Evolutionary conservation across 2,329 filamentous ascomycete species (phyloP), one percentile per base, ranked within the genome.

Genomic region (Aspergillus sp.): DNA sequence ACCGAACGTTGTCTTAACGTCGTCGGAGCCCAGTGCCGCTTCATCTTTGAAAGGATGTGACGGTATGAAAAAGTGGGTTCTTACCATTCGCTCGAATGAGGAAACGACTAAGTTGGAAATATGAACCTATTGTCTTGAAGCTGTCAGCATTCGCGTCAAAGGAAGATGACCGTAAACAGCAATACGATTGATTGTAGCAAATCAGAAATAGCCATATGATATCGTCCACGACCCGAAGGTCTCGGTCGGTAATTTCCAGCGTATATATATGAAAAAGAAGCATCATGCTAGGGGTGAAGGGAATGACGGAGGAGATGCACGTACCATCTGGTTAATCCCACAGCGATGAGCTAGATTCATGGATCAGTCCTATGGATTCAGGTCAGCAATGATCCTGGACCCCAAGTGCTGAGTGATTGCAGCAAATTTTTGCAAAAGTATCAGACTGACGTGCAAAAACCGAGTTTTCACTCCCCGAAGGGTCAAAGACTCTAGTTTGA

Each of bases 181-280:
- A 46, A 43, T 30, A 30, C 38, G 40, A 43, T n/a, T 41, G 2
- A 17, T 24, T 42, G 33, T 55, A 51, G 55, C 50, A 68, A 66
- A 83, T 92, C 89, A 92, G 89, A 83, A 81, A 87, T 83, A 91
- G 89, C 89, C 89, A 89, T 83, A 47, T 86, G 85, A 74, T 91
- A 80, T 90, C 89, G 79, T 88, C 89, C 89, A 82, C 71, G 79
- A 78, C 77, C 73, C 76, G 69, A 76, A 73, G 78, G 78, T 80
- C 82, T 95, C 88, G 84, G 90, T 85, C 90, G 90, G 90, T 95
- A 95, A 95, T 87, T 94, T 93, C 89, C 89, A 92, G 90, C 89
- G 80, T 88, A 85, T 82, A 82, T 76, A 67, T 65, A 69, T 66
- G 64, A 70, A 62, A 62, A 67, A 72, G 71, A 68, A 77, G 80